Base-by-base conservation (phyloP, 805 yeast genomes). In the Metschnikowia anglica region DNA sequence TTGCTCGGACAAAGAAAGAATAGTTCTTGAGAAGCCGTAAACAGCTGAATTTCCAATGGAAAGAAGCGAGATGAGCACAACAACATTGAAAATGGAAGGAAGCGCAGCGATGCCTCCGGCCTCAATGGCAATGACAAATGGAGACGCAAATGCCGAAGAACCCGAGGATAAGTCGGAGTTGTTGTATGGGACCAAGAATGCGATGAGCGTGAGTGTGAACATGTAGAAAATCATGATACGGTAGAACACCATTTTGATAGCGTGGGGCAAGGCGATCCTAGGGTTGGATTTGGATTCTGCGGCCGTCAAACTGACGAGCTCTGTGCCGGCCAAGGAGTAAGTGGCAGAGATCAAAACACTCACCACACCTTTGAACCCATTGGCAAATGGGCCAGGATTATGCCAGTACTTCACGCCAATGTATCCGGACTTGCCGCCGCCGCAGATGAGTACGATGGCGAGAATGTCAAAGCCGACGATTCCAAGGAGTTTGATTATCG, bases 21-120 rank as follows among this genome's bases (percentile, higher is more conserved):
- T 60, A 6, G 73, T 69, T 54, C 74, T 57, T 9, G 73, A 67
- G 37, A 66, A 70, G 1, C 74, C 74, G 43, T 63, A 70, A 12
- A 70, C 72, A 8, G 73, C 70, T 3, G 73, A 67, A 50, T 69
- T 69, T 5, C 72, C 73, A 41, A 70, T 68, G 32, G 73, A 64
- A 28, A 70, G 59, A 32, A 70, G 61, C 8, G 73, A 60, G n/a
- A 69, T 60, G 32, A 70, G 56, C 12, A 70, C 72, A 15, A 70
- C 58, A 30, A 69, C 73, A 43, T 70, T 70, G 58, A 70, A 67
- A 21, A 70, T 66, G 3, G 73, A 67, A 5, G 74, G 73, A 37
- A 70, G 61, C 2, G 61, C 74, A 29, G 58, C 60, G 41, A 70
- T 70, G 10, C 73, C 69, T 4, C 72, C 74, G 3, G 58, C 54